A percentile compares a stretch with the other conserved stretches of the same genome.
phyloP scores from a whole-genome alignment of 1,139 yeast genomes.

The Nematodospora anomalae region DNA sequence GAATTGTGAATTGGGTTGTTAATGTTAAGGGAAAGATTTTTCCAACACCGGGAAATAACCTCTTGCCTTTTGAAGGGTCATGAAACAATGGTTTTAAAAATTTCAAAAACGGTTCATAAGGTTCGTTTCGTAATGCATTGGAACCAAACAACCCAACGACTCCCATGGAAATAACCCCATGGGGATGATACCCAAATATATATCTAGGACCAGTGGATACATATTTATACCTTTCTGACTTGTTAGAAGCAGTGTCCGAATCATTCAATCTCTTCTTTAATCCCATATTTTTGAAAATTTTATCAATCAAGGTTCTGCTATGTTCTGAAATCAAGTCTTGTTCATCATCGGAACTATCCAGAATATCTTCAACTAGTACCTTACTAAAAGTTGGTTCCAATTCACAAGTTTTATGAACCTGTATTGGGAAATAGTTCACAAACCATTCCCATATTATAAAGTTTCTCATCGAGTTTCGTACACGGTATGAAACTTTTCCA shows the following conservation, averaged over 20 bases:
- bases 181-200: conserved; percentile 94
- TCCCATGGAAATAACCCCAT: conserved; percentile 93
- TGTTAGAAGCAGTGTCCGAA: conserved; percentile 10
- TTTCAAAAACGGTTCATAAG: conserved; percentile 48
- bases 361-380: conserved; percentile 23
- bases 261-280: conserved; percentile 41
- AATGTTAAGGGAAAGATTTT: conserved; percentile 76
- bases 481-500: conserved; percentile 63
- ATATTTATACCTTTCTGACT: conserved; percentile 21
- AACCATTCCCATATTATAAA: conserved; percentile 70
- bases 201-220: conserved; percentile 71
- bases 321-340: conserved; percentile 44
- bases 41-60: conserved; percentile 76
- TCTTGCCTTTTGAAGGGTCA: conserved; percentile 41
- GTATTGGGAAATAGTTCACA: conserved; percentile 77
- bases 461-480: conserved; percentile 58
- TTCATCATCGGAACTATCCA: conserved; percentile 36
- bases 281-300: conserved; percentile 38
- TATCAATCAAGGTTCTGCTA: conserved; percentile 39
- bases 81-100: conserved; percentile 52
- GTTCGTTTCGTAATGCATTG: conserved; percentile 60
- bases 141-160: conserved; percentile 85
- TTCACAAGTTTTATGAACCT: conserved; percentile 67
- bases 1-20: conserved; percentile 82
- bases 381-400: conserved; percentile 72